phyloP scores from a whole-genome alignment of 257 asterid species.

The Oldenlandia corymbosa region DNA sequence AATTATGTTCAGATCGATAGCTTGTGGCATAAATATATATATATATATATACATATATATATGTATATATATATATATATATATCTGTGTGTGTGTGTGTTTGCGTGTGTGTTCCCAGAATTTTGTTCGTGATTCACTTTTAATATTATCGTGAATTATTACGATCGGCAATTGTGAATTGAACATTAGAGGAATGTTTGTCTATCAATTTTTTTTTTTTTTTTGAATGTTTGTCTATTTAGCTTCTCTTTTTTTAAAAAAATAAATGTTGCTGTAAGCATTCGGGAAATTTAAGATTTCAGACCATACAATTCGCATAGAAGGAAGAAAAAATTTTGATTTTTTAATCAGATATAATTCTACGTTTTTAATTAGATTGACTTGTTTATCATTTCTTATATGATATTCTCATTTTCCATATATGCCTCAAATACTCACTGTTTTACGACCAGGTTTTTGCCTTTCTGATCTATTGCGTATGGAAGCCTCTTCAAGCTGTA shows the following conservation, averaged over 20 bases:
- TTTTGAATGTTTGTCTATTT: too few species aligned
- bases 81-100: too few species aligned
- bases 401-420: neutral
- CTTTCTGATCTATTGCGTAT: conserved; percentile 51
- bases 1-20: neutral
- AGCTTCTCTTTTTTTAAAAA: neutral
- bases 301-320: too few species aligned
- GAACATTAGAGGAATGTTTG: neutral
- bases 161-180: neutral
- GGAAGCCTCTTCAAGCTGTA: conserved; percentile 48
- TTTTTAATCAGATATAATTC: neutral
- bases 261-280: neutral
- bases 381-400: neutral
- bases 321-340: too few species aligned
- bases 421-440: neutral
- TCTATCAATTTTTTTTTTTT: neutral
- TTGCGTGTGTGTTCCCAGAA: neutral
- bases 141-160: neutral
- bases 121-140: neutral
- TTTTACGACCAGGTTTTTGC: conserved; percentile 40
- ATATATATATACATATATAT: too few species aligned
- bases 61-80: too few species aligned
- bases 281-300: too few species aligned
- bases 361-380: neutral
- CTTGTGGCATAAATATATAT: too few species aligned